Conservation (phyloP, 352 stramenopile genomes). For the Phytophthora niederhauseri region DNA sequence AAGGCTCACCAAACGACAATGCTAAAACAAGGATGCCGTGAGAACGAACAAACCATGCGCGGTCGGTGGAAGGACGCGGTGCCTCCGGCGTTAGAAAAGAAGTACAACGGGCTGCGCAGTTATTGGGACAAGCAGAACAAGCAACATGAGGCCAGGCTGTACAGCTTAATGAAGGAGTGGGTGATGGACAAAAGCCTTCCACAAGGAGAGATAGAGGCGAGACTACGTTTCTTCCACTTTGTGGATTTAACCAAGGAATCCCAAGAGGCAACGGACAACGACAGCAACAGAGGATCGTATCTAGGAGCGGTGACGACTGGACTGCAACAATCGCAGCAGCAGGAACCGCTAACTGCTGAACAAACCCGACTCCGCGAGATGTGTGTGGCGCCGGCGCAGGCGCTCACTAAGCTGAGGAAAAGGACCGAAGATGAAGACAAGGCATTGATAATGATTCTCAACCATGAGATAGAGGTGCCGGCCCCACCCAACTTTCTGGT, state of each 20-base stretch:
- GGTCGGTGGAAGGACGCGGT: too few species aligned
- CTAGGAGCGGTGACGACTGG: neutral
- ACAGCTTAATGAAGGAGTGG: slow-evolving; percentile 1
- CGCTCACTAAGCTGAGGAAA: neutral
- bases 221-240: neutral
- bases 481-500: neutral
- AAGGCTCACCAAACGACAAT: too few species aligned
- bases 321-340: too few species aligned
- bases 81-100: neutral
- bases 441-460: slow-evolving; percentile 12
- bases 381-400: neutral
- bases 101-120: neutral
- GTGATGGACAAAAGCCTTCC: neutral
- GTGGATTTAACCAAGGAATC: neutral
- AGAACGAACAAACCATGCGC: too few species aligned
- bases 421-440: slow-evolving; percentile 7
- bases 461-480: slow-evolving; percentile 13
- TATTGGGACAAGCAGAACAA: neutral
- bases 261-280: neutral
- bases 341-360: neutral
- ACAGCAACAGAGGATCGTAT: neutral
- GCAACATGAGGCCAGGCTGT: neutral
- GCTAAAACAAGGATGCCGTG: too few species aligned
- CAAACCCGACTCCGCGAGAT: neutral
- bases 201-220: neutral